Percentiles rank a stretch among this genome's conserved stretches.
Evolutionary conservation across 768 basidiomycete species (phyloP).

Genomic region (Boletellus ananiceps): DNA sequence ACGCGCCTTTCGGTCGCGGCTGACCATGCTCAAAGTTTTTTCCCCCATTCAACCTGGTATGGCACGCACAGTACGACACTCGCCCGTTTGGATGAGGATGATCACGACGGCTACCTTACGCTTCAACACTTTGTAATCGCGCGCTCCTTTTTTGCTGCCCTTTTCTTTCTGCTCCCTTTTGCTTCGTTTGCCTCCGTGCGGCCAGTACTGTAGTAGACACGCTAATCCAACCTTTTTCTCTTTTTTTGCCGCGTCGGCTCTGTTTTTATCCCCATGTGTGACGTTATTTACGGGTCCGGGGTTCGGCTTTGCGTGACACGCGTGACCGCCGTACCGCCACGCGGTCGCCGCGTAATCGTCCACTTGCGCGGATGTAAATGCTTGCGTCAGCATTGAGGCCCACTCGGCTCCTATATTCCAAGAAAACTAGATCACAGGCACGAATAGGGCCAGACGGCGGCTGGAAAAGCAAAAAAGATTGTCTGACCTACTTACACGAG

Average conservation of each 20-base stretch:
- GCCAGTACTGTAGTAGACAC: too few species aligned
- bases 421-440: too few species aligned
- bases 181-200: background rate
- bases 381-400: too few species aligned
- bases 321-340: too few species aligned
- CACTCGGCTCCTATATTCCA: too few species aligned
- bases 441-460: too few species aligned
- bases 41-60: slow-evolving; percentile 14
- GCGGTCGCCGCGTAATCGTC: too few species aligned
- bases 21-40: slow-evolving; percentile 15
- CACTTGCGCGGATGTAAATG: too few species aligned
- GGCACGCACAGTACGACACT: slow-evolving; percentile 25
- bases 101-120: slow-evolving; percentile 17
- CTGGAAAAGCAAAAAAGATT: too few species aligned
- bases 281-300: too few species aligned
- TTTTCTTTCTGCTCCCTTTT: background rate
- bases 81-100: slow-evolving; percentile 26
- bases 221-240: background rate
- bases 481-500: too few species aligned
- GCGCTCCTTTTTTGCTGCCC: slow-evolving; percentile 1
- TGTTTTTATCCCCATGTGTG: background rate
- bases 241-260: background rate
- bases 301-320: too few species aligned
- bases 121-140: slow-evolving; percentile 22
- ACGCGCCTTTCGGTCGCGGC: slow-evolving; percentile 4